Base-by-base conservation (phyloP, 768 basidiomycete genomes). In the Mycena metata region DNA sequence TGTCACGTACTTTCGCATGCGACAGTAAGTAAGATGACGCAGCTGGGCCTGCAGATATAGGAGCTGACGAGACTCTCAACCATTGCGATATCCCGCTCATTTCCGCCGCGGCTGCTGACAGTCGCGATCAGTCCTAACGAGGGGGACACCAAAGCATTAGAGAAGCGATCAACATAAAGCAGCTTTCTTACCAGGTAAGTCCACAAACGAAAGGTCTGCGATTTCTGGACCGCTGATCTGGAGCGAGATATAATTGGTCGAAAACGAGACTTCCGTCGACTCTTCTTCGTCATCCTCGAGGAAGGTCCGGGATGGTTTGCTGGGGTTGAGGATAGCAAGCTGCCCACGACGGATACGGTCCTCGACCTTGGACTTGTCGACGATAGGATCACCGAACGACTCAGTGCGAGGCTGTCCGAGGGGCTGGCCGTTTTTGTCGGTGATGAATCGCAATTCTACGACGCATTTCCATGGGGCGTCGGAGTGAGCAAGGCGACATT, bases 301-400 rank as follows among this genome's bases (percentile, higher is more conserved):
- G 67, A 88, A 89, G 9, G 76, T 35, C 15, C 47, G 56, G 5
- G 49, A 56, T 2, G 76, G 62, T 3, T 72, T 76, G 52, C 74
- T 80, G 0, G 91, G 91, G 60, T 90, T 91, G 8, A 92, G 80
- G 26, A 92, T 88, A 0, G 91, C 91, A 1, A 80, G 78, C 70
- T 91, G 91, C 0, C 91, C 91, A 0, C 89, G 83, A 16, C 89
- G 82, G 55, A 93, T 89, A 4, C 90, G 83, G 6, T 90, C 90
- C 64, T 92, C 90, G 2, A 93, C 91, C 0, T 83, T 73, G 0
- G 72, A 69, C 68, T 88, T 89, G 59, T 86, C 79, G 45, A 75
- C 80, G 36, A 93, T 90, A 0, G 80, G 71, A 0, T 72, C 71
- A 0, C 89, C 89, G 45, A 89, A 90, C 0, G 65, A 19, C 42